Evolutionary conservation across 352 stramenopile species (phyloP).

Genomic region (Thalassiosira livingstoniorum): DNA sequence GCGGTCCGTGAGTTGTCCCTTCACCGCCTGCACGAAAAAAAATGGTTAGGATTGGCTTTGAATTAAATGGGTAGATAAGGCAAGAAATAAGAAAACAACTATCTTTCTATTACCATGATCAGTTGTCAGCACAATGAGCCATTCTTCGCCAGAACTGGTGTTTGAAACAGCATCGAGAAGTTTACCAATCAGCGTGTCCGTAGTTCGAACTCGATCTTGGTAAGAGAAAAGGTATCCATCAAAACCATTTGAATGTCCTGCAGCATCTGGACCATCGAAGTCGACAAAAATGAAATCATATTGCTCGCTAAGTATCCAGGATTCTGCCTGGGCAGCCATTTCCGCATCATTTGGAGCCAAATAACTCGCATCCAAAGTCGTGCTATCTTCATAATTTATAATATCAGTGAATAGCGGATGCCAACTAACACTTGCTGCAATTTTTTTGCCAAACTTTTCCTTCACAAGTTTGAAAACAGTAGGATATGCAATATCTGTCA

Average conservation of each 20-base stretch:
- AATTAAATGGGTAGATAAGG: too few relatives aligned
- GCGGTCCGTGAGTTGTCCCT: conserved; percentile 3
- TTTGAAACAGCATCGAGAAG: conserved; percentile 17
- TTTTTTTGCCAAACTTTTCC: conserved; percentile 21
- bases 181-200: conserved; percentile 12
- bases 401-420: conserved; percentile 22
- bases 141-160: conserved; percentile 31
- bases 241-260: conserved; percentile 24
- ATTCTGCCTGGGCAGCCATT: conserved; percentile 14
- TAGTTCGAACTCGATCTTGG: conserved; percentile 5
- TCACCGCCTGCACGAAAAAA: too few relatives aligned
- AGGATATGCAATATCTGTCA: conserved; percentile 16
- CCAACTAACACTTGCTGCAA: conserved; percentile 25
- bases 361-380: conserved; percentile 8
- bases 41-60: too few relatives aligned
- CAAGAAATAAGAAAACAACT: too few relatives aligned
- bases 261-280: conserved; percentile 29
- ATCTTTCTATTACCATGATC: too few relatives aligned
- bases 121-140: conserved; percentile 28
- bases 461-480: conserved; percentile 24
- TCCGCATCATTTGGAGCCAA: neutral
- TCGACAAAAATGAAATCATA: conserved; percentile 35
- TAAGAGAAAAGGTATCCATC: conserved; percentile 14
- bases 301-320: conserved; percentile 22
- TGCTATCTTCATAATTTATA: conserved; percentile 24